phyloP scores from a whole-genome alignment of 2,329 filamentous ascomycete species.

The Pseudomassariella vexata region DNA sequence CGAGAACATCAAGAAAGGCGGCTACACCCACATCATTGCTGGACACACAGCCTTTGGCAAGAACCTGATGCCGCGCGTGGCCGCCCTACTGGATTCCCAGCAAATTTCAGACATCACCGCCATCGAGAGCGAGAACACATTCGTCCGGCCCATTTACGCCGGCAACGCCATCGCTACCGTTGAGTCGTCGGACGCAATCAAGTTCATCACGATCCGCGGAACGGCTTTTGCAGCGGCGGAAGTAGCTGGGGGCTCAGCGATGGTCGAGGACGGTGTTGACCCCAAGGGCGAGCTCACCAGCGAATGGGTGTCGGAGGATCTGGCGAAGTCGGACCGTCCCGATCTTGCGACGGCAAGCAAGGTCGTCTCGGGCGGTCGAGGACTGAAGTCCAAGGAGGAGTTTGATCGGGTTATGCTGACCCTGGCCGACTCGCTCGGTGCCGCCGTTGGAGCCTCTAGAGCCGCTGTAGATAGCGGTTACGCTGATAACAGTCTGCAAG shows the following conservation, averaged over 20 bases:
- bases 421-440: constrained; percentile 84
- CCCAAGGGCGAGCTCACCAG: constrained; percentile 67
- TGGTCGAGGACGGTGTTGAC: constrained; percentile 76
- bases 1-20: constrained; percentile 95
- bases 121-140: constrained; percentile 87
- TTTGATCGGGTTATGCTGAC: constrained; percentile 92
- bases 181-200: constrained; percentile 78
- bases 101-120: constrained; percentile 88
- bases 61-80: constrained; percentile 84
- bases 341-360: constrained; percentile 84
- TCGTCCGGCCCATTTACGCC: constrained; percentile 94
- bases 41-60: constrained; percentile 96
- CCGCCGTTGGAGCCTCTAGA: constrained; percentile 91
- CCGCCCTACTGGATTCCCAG: constrained; percentile 85
- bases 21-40: constrained; percentile 85
- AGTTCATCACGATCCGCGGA: constrained; percentile 86
- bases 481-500: constrained; percentile 96
- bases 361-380: constrained; percentile 90
- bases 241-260: constrained; percentile 65
- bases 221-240: constrained; percentile 81
- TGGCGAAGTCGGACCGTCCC: constrained; percentile 88
- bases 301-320: constrained; percentile 91
- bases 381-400: constrained; percentile 95
- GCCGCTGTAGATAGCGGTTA: constrained; percentile 96
- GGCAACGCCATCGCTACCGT: constrained; percentile 97